Conservation (phyloP, 2,329 filamentous ascomycete species). For the Tolypocladium guangdongense region DNA sequence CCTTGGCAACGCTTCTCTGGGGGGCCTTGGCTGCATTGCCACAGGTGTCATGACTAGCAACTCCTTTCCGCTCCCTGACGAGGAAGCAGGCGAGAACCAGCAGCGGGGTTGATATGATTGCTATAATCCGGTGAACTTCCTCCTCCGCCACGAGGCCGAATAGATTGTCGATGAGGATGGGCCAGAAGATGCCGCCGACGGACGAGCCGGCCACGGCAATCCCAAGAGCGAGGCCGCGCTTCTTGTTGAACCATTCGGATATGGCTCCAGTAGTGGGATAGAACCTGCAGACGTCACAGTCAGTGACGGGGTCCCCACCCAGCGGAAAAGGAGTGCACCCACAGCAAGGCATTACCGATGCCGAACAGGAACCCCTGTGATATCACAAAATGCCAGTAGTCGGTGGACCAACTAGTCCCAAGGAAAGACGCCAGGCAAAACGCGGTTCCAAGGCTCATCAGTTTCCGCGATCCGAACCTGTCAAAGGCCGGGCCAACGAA, state of each 20-base stretch:
- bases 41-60: conserved; percentile 6
- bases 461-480: conserved; percentile 22
- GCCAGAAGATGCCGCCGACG: conserved; percentile 20
- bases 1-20: conserved; percentile 13
- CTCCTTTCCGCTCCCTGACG: conserved; percentile 14
- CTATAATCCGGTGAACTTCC: conserved; percentile 10
- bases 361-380: conserved; percentile 31
- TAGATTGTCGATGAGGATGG: conserved; percentile 12
- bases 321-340: not conserved
- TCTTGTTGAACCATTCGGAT: conserved; percentile 19
- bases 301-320: not conserved
- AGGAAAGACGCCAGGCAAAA: conserved; percentile 27
- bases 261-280: conserved; percentile 20
- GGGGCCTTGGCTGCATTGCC: conserved; percentile 4
- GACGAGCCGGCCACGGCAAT: conserved; percentile 19
- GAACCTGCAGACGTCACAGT: conserved; percentile 7
- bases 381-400: conserved; percentile 26
- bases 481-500: conserved; percentile 29
- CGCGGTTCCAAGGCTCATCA: conserved; percentile 24
- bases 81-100: conserved; percentile 15
- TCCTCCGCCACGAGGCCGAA: conserved; percentile 2
- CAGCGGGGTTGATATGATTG: conserved; percentile 13
- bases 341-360: conserved; percentile 26
- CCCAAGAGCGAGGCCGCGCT: conserved; percentile 18
- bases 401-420: conserved; percentile 16